A percentile compares a stretch with the other conserved stretches of the same genome.
Evolutionary conservation across 192 early-diverging fungal species (phyloP).

Genomic region (Backusella liffmaniae): DNA sequence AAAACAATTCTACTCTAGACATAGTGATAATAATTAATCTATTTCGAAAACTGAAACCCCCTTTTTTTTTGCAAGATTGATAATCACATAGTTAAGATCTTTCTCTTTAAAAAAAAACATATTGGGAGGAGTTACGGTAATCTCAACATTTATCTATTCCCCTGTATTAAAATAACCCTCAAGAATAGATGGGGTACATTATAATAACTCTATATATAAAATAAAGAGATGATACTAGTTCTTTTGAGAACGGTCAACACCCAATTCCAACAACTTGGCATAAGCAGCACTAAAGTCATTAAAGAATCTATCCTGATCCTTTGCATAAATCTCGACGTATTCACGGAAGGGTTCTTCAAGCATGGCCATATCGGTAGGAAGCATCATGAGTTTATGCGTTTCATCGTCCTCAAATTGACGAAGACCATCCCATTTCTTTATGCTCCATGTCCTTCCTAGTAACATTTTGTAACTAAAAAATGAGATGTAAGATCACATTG

Average conservation of each 20-base stretch:
- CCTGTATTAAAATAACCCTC: not conserved
- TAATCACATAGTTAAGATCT: too few relatives aligned
- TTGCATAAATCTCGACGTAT: slow-evolving; percentile 64
- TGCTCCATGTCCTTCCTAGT: slow-evolving; percentile 27
- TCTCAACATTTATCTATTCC: not conserved
- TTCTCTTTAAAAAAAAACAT: too few relatives aligned
- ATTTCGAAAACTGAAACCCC: too few relatives aligned
- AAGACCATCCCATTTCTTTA: slow-evolving; percentile 38
- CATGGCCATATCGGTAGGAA: slow-evolving; percentile 68
- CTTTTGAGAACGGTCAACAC: slow-evolving; percentile 25
- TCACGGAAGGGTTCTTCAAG: slow-evolving; percentile 60
- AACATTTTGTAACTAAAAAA: slow-evolving; percentile 31
- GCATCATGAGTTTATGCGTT: slow-evolving; percentile 60
- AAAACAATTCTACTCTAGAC: too few relatives aligned
- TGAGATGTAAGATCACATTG: not conserved
- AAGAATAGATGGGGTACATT: not conserved
- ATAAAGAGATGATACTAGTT: not conserved
- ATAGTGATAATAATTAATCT: too few relatives aligned
- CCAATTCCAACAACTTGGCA: slow-evolving; percentile 49
- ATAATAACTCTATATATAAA: too few relatives aligned
- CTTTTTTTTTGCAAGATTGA: too few relatives aligned
- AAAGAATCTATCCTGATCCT: slow-evolving; percentile 66
- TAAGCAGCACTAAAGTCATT: slow-evolving; percentile 51
- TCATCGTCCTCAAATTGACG: slow-evolving; percentile 36
- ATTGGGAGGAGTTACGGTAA: not conserved